phyloP scores from a whole-genome alignment of 257 asterid species.

The Gentiana dahurica region DNA sequence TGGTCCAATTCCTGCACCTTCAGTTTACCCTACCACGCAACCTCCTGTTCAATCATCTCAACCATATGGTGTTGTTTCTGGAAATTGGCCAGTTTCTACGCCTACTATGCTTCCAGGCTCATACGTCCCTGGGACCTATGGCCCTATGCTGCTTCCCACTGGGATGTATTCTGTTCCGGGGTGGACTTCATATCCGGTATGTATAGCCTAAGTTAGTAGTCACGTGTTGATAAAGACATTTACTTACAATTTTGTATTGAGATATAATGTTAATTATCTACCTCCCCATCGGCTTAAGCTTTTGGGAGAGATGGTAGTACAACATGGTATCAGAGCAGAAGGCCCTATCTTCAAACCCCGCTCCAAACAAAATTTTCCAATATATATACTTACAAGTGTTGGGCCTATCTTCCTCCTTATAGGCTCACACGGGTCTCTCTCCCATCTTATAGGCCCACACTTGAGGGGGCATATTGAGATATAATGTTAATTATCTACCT shows the following conservation, averaged over 20 bases:
- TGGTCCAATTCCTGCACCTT: constrained; percentile 39
- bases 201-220: constrained; percentile 5
- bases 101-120: constrained; percentile 68
- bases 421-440: too few relatives aligned
- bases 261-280: neutral
- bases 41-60: constrained; percentile 73
- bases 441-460: too few relatives aligned
- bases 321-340: too few relatives aligned
- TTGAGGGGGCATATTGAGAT: too few relatives aligned
- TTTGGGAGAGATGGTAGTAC: too few relatives aligned
- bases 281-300: too few relatives aligned
- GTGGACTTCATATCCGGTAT: constrained; percentile 80
- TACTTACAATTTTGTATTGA: neutral
- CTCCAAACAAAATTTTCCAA: too few relatives aligned
- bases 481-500: too few relatives aligned
- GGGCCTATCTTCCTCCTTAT: too few relatives aligned
- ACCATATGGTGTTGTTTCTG: constrained; percentile 65
- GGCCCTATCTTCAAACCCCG: too few relatives aligned
- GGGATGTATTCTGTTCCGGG: constrained; percentile 77
- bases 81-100: constrained; percentile 82
- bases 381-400: too few relatives aligned
- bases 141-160: constrained; percentile 65
- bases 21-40: constrained; percentile 45
- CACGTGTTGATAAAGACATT: neutral
- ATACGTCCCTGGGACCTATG: constrained; percentile 61